A percentile compares a stretch with the other conserved stretches of the same genome.
phyloP scores from a whole-genome alignment of 352 stramenopile species.

The Aphanomyces stellatus region DNA sequence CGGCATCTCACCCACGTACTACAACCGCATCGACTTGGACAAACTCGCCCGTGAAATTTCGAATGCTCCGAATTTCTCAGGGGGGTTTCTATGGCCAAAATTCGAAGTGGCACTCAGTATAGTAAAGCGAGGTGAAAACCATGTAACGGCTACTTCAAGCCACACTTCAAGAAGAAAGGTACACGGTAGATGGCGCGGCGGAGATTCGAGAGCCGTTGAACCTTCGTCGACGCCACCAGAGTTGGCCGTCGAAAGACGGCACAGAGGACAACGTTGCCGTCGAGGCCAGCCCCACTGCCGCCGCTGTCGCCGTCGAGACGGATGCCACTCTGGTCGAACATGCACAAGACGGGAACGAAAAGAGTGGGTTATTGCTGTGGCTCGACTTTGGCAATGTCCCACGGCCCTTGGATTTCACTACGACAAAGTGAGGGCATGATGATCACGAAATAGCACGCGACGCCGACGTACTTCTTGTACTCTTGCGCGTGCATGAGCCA shows the following conservation, averaged over 20 bases:
- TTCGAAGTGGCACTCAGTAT: too few species aligned
- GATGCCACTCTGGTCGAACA: neutral
- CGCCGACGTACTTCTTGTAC: slow-evolving; percentile 81
- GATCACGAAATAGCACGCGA: neutral
- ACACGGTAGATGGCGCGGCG: neutral
- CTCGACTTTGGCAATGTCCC: slow-evolving; percentile 85
- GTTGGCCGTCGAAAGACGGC: neutral
- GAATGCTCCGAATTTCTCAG: neutral
- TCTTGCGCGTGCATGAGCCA: slow-evolving; percentile 87
- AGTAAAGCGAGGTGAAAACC: too few species aligned
- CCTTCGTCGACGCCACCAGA: too few species aligned
- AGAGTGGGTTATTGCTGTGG: slow-evolving; percentile 34
- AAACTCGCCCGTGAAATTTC: neutral
- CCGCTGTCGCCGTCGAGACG: too few species aligned
- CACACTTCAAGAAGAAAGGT: neutral
- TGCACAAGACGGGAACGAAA: neutral
- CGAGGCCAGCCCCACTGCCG: too few species aligned
- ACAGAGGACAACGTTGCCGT: neutral
- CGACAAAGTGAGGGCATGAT: neutral
- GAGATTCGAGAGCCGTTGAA: too few species aligned
- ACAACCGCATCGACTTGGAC: too few species aligned
- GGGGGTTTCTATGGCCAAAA: too few species aligned
- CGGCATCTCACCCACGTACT: too few species aligned
- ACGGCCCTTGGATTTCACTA: slow-evolving; percentile 84
- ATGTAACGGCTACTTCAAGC: slow-evolving; percentile 12